Base-by-base conservation (phyloP, 441 rosid species). In the Flueggea neowawraea region DNA sequence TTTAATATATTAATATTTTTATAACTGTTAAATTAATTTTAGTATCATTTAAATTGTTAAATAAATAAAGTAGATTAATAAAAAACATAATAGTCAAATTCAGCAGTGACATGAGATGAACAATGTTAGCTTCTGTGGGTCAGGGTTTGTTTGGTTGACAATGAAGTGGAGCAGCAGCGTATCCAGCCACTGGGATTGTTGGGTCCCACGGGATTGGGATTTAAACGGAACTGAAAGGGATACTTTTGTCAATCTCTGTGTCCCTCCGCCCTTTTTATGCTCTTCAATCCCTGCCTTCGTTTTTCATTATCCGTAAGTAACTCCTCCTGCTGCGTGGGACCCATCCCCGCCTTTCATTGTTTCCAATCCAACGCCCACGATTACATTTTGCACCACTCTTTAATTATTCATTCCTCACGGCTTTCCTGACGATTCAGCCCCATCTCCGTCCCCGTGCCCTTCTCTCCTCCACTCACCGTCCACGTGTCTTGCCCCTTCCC, bases 401-500 rank as follows among this genome's bases (percentile, higher is more conserved):
- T 36, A 5, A 8, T 32, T 31, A 0, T 9, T 32, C 39, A 31
- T 22, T 44, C 53, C 65, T 64, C 67, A 78, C 73, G 78, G 75
- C 62, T 65, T 51, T 58, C 50, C 56, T 43, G 54, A 32, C 6
- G 56, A 53, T 51, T 32, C n/a, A 9, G 16, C 28, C 59, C 57
- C 43, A 39, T 43, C 41, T 11, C 28, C 49, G 14, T 51, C 73
- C 73, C 73, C 79, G 75, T 81, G 85, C 70, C 68, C 22, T 31
- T 31, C 28, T 48, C 16, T 33, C 5, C 63, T 55, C 73, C 77
- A 49, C 74, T 62, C 69, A 49, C 68, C 8, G 17, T 66, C 78
- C 75, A 69, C 79, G 74, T 71, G 80, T 72, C 62, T 22, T 56
- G 10, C 58, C 57, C 31, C 31, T 51, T n/a, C n/a, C n/a, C n/a